Conservation (phyloP, 2,329 filamentous ascomycete genomes). For the Fusarium citri region DNA sequence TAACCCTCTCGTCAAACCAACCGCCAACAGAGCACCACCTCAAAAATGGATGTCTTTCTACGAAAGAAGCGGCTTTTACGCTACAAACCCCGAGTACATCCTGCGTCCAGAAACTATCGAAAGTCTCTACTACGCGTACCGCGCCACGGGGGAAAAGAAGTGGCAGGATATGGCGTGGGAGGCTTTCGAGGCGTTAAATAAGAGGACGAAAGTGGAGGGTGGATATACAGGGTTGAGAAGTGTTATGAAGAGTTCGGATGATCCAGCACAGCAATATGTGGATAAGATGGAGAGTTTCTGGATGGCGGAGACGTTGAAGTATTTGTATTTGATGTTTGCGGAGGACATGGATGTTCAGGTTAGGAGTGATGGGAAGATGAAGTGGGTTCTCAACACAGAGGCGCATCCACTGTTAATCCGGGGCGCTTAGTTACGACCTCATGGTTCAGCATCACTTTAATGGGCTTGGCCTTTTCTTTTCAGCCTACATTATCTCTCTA, state of each 20-base stretch:
- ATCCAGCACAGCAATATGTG: neutral
- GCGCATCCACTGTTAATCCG: slow-evolving; percentile 25
- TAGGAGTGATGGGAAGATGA: slow-evolving; percentile 30
- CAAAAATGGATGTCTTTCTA: slow-evolving; percentile 31
- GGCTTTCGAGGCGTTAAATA: slow-evolving; percentile 14
- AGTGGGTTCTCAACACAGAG: slow-evolving; percentile 37
- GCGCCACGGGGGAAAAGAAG: slow-evolving; percentile 24
- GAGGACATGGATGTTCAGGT: slow-evolving; percentile 34
- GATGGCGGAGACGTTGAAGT: slow-evolving; percentile 40
- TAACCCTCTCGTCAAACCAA: slow-evolving; percentile 13
- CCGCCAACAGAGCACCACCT: slow-evolving; percentile 11
- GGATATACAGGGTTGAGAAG: slow-evolving; percentile 16
- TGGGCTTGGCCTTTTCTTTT: rapidly evolving
- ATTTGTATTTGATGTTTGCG: slow-evolving; percentile 37
- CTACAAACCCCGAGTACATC: slow-evolving; percentile 27
- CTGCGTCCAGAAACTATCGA: slow-evolving; percentile 35
- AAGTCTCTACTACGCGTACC: slow-evolving; percentile 37
- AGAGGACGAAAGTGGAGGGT: slow-evolving; percentile 18
- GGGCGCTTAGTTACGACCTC: neutral
- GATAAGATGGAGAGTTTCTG: slow-evolving; percentile 44
- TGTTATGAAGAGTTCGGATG: slow-evolving; percentile 15
- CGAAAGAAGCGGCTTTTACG: slow-evolving; percentile 23
- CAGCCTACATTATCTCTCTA: rapidly evolving
- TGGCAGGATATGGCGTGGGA: slow-evolving; percentile 39
- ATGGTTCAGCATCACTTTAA: neutral